Evolutionary conservation across 257 asterid species (phyloP), one percentile per base, ranked within the genome.

Genomic region (Solanum corneliomulleri): DNA sequence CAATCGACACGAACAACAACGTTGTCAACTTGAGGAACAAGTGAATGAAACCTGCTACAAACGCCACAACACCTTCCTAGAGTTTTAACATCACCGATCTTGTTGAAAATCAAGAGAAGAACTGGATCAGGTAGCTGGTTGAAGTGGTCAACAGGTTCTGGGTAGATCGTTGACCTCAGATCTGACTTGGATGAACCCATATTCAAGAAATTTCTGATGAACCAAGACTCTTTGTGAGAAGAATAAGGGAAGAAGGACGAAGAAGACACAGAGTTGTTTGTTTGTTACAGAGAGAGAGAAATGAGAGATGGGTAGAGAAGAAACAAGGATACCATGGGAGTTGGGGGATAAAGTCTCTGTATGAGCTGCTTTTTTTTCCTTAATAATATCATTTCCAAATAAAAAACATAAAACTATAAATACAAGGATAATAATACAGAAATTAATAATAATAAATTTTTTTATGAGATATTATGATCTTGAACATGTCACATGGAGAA

Each of bases 1-100:
- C 99, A 96, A 83, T 96, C 99, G 76, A 96, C 99, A 25, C 98
- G 98, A 72, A 96, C 99, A 11, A 95, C 89, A 70, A 95, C 95
- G 94, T 92, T 91, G 83, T 96, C 98, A 47, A 96, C 99, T 69
- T 93, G 97, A 23, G 98, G 94, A 16, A 95, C 96, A 49, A 96
- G 93, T 14, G 94, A 90, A 87, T 94, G 95, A 74, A 96, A 95
- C 12, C 98, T 90, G 83, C 75, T 89, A 25, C 96, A 94, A 85
- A 96, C 99, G 71, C 92, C 95, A 87, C 94, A 93, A 95, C 98
- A 94, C 7, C 97, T 92, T 16, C 99, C 99, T 47, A 96, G 39
- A 25, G 97, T 94, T 87, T 96, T 96, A 77, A 96, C 99, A 86
- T 94, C 99, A 62, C 97, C 96, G 94, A 96, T 95, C 91, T 89